Evolutionary conservation across 108 stramenopile species (phyloP), one percentile per base, ranked within the genome.

Genomic region (Seminavis robusta): DNA sequence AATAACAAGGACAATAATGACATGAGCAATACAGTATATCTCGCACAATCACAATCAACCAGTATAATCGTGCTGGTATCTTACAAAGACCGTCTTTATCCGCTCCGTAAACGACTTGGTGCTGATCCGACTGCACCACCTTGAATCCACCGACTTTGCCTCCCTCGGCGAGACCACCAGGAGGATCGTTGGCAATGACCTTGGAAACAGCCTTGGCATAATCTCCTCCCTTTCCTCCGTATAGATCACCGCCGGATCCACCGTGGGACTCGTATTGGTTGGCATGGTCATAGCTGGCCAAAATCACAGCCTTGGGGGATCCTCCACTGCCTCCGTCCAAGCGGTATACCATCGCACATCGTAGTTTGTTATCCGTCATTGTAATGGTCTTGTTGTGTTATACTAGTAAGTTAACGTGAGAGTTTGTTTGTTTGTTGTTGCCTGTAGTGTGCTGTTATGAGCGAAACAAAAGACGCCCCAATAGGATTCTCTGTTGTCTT

Each of bases 261-360:
- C 71, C 81, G 33, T 69, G 61, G 9, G 76, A 52, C 56, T 91
- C 86, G 68, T 83, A 84, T 28, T 92, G 83, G 4, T 69, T 57
- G 23, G 86, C 84, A 49, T 90, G 81, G 51, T 93, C 92, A 53
- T 84, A 87, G 57, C 90, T 93, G 48, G 92, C 92, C n/a, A 93
- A 52, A 30, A 83, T 68, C 41, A 71, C 69, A 31, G 64, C 32
- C n/a, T 49, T 33, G 28, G 66, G 51, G 28, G 68, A 42, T 19
- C 70, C 68, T 47, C 43, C 30, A 36, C 59, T 53, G n/a, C n/a
- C n/a, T n/a, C n/a, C n/a, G 51, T 84, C 86, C 32, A 93, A 43
- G 60, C 92, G 87, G 65, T 71, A 89, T 38, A 87, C 77, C 24
- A 93, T 71, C 49, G 74, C 85, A 56, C 84, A 80, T 48, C 92